Base-by-base conservation (phyloP, 768 basidiomycete species). In the Scleroderma bovista region DNA sequence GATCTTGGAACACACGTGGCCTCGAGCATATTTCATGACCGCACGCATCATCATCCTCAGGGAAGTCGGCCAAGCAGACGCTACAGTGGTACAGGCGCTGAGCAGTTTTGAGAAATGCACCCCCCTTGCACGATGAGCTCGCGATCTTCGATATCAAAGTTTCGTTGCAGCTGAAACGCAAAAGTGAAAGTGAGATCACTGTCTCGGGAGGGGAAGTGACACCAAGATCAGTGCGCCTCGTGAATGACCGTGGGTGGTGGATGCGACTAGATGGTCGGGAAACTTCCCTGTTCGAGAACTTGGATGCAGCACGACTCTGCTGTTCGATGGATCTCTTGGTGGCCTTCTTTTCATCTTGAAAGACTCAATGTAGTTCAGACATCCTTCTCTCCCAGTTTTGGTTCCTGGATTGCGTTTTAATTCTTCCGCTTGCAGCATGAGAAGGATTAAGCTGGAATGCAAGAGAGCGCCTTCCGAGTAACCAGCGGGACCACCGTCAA, bases 61-160 rank as follows among this genome's bases (percentile, higher is more conserved):
- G 68, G 44, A 68, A 66, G 20, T 69, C 59, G 11, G 86, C 83
- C 43, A 77, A 60, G 61, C 84, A 86, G 37, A 85, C 60, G 9
- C 72, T 71, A 53, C 84, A 86, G 34, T 73, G 65, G 53, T 81
- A 81, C 22, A 53, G 64, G 11, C 58, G 64, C 45, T 73, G 76
- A 3, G 57, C 58, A 4, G 50, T 48, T 11, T 41, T 59, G 22
- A 57, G 45, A 4, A 77, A 68, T 1, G 59, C 57, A 3, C 53
- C 45, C 20, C 57, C 55, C 51, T n/a, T 80, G 71, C 3, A 44
- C 54, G 5, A 60, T 46, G 24, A 79, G 63, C 2, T 52, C 51
- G 0, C 52, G 43, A 46, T 76, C 59, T 61, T 80, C 79, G 11
- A 64, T 62, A 41, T 77, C 72, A 47, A 69, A 75, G 22, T 63